Base-by-base conservation (phyloP, 2,329 filamentous ascomycete genomes). In the Beauveria australis region DNA sequence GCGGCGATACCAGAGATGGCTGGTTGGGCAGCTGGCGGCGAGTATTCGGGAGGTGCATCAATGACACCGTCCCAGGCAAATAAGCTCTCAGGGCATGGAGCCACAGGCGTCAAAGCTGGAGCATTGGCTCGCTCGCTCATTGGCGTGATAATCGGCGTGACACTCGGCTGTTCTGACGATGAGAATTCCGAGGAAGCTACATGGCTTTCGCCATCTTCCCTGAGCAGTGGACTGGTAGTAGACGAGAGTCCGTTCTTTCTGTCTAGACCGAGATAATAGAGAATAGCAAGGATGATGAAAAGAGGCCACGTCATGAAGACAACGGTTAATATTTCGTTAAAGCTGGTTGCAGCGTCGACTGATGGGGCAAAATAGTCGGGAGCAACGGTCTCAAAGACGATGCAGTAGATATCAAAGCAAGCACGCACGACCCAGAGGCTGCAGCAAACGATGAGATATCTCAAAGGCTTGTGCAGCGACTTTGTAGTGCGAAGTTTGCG, bases 191-290 rank as follows among this genome's bases (percentile, higher is more conserved):
- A 61, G 1, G 44, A 46, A 2, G 63, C 24, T 62, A 55, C 22
- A 14, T 63, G 44, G 26, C 60, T 9, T 49, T 61, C 30, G 51
- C 54, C 33, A 24, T 51, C 16, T n/a, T 58, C 18, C 62, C 64
- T 62, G 28, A 64, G 63, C 5, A 64, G 53, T 16, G 66, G 63
- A 8, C 66, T 63, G 22, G 48, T 9, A 4, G 57, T 64, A 0
- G 68, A 68, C 66, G 69, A 73, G 8, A 73, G 43, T 0, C 70
- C 71, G 7, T 66, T 66, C 5, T 53, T 33, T 22, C 66, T 70
- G 9, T 64, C 67, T 3, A 51, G 55, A 1, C 70, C 72, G 3
- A 74, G 60, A 8, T 62, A 61, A 43, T 70, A 72, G 1, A 71
- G 59, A 14, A 73, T 37, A 14, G 53, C 40, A 18, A 66, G 61